Percentiles rank a stretch among this genome's conserved stretches.
Conservation (phyloP, 768 basidiomycete genomes). For the Trametes villosa region DNA sequence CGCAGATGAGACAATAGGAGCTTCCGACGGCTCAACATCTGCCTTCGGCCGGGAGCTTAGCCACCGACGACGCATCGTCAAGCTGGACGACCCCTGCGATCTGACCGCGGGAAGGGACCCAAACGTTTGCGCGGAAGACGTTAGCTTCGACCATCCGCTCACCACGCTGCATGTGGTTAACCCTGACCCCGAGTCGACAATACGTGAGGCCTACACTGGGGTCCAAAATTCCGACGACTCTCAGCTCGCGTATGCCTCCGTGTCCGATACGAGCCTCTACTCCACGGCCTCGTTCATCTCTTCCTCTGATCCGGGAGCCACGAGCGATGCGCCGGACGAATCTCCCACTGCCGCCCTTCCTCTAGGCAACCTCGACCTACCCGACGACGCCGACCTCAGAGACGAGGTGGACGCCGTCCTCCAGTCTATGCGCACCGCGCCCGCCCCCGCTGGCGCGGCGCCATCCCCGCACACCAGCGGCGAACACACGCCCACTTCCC, state of each 20-base stretch:
- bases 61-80: background rate
- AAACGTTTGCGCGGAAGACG: background rate
- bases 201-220: background rate
- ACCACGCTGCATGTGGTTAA: slow-evolving; percentile 12
- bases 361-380: slow-evolving; percentile 22
- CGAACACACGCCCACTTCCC: background rate
- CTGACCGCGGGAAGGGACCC: background rate
- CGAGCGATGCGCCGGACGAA: background rate
- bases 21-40: background rate
- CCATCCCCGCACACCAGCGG: background rate
- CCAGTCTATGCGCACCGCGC: slow-evolving; percentile 5
- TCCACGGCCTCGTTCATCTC: slow-evolving; percentile 22
- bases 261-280: slow-evolving; percentile 25
- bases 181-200: slow-evolving; percentile 19
- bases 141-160: background rate
- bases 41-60: background rate
- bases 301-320: background rate
- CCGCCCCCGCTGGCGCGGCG: background rate
- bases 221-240: background rate
- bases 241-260: background rate
- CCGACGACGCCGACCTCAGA: slow-evolving; percentile 25
- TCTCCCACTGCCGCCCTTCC: background rate
- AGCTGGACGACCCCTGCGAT: background rate
- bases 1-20: background rate
- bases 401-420: slow-evolving; percentile 29